Evolutionary conservation across 2,329 filamentous ascomycete genomes (phyloP).

Genomic region (Epicoccum nigrum): DNA sequence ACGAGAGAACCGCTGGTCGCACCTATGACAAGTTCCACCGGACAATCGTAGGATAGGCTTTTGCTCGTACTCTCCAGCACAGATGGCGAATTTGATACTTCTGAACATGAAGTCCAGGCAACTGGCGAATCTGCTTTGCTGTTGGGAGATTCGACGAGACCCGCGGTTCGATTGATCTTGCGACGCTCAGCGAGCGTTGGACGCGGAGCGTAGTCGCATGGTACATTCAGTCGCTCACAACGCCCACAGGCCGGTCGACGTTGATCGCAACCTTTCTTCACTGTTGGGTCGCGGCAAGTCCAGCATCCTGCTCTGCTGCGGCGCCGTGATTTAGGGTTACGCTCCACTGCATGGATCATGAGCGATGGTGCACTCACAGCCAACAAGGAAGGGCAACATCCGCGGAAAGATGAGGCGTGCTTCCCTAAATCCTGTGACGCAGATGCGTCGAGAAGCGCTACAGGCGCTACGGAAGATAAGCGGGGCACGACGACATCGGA

Average conservation of each 20-base stretch:
- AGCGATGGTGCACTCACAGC: background rate
- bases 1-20: conserved; percentile 26
- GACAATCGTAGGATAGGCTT: background rate
- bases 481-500: too few relatives aligned
- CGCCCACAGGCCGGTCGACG: conserved; percentile 19
- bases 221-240: conserved; percentile 12
- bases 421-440: background rate
- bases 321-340: background rate
- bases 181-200: conserved; percentile 22
- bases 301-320: conserved; percentile 21
- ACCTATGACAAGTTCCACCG: background rate
- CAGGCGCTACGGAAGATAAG: background rate
- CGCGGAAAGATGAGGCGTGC: background rate
- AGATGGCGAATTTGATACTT: background rate
- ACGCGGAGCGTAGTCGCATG: conserved; percentile 21
- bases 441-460: too few relatives aligned
- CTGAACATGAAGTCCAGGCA: background rate
- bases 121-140: conserved; percentile 37
- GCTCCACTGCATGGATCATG: conserved; percentile 6
- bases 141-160: conserved; percentile 24
- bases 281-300: conserved; percentile 21
- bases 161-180: conserved; percentile 3
- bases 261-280: conserved; percentile 25
- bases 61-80: background rate
- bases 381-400: background rate